Conservation (phyloP, 257 asterid species). For the Plantago ovata region DNA sequence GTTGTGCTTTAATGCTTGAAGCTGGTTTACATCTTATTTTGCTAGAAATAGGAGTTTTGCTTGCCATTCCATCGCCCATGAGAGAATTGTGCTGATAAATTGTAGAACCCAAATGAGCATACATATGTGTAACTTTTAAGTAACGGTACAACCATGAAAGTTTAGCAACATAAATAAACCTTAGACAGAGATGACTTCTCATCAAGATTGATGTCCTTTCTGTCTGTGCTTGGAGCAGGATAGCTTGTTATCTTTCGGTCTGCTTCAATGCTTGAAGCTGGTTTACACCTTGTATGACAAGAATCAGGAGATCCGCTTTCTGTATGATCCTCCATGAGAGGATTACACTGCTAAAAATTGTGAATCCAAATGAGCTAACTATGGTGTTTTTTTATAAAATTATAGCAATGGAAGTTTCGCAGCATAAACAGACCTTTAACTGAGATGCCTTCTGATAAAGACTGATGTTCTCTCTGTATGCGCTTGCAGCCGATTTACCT, state of each 20-base stretch:
- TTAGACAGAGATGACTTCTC: conserved; percentile 3
- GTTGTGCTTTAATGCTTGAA: conserved; percentile 2
- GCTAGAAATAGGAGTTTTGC: conserved; percentile 9
- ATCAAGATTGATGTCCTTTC: conserved; percentile 2
- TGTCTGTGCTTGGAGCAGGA: background rate
- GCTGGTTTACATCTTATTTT: conserved; percentile 5
- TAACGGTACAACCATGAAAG: too few species aligned
- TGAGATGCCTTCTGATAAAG: conserved; percentile 1
- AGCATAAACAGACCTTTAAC: conserved; percentile 10
- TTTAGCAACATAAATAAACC: conserved; percentile 3
- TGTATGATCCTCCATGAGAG: conserved; percentile 1
- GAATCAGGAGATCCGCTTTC: conserved; percentile 9
- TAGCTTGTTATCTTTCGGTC: conserved; percentile 3
- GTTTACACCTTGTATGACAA: conserved; percentile 4
- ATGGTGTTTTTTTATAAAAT: too few species aligned
- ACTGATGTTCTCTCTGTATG: conserved; percentile 1
- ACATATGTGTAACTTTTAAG: too few species aligned
- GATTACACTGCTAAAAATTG: conserved; percentile 24
- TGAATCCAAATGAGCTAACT: too few species aligned
- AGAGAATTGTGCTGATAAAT: conserved; percentile 21
- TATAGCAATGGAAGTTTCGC: too few species aligned
- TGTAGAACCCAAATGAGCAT: too few species aligned
- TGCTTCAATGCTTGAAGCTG: conserved; percentile 8
- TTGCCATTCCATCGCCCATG: conserved; percentile 8
- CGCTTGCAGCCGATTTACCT: background rate